phyloP scores from a whole-genome alignment of 164 flowering plant genomes.

The Dillenia suffruticosa region DNA sequence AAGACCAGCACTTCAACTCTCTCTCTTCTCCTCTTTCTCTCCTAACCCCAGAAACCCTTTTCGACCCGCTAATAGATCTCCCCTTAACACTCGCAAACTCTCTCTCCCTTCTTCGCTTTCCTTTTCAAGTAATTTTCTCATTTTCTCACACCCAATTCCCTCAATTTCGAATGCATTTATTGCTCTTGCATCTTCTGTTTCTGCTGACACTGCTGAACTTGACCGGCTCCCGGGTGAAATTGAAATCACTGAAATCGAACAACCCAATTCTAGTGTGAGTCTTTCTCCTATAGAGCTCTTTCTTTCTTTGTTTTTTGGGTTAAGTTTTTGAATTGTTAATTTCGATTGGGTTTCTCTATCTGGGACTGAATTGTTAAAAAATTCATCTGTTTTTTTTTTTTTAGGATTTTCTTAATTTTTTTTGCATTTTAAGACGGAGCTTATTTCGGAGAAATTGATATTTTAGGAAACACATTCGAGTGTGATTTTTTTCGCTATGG shows the following conservation, averaged over 20 bases:
- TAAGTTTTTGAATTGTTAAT: no score
- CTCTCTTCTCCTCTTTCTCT: constrained; percentile 4
- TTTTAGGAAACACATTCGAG: no score
- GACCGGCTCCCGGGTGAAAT: constrained; percentile 70
- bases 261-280: constrained; percentile 69
- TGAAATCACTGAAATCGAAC: constrained; percentile 44
- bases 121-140: constrained; percentile 5
- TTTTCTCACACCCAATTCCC: constrained; percentile 9
- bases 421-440: neutral
- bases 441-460: no score
- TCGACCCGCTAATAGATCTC: no score
- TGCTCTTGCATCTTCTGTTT: constrained; percentile 26
- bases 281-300: neutral
- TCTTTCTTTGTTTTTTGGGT: neutral
- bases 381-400: neutral
- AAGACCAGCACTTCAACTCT: neutral
- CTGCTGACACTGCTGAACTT: constrained; percentile 12
- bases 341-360: neutral
- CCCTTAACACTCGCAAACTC: neutral
- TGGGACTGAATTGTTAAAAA: neutral
- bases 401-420: no score
- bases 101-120: constrained; percentile 6
- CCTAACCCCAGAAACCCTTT: no score
- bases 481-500: no score
- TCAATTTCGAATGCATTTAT: constrained; percentile 1